Conservation (phyloP, 2,329 filamentous ascomycete genomes). For the Talaromyces funiculosus region DNA sequence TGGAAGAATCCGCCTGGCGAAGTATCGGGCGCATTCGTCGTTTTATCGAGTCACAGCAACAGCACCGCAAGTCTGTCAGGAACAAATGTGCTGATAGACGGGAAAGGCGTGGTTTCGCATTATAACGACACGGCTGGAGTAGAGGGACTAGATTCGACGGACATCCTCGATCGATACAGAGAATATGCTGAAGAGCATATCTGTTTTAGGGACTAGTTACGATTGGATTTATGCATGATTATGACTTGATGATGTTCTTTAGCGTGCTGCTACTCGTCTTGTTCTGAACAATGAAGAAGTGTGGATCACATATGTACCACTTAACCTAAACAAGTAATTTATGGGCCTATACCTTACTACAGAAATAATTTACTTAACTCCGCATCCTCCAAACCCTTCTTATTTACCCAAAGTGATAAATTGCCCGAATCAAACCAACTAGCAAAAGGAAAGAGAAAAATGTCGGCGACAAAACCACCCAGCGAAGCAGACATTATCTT, state of each 20-base stretch:
- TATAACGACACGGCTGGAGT: slow-evolving; percentile 45
- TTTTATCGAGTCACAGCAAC: not conserved
- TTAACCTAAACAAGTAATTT: slow-evolving; percentile 9
- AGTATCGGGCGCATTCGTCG: slow-evolving; percentile 50
- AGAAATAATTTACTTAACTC: not conserved
- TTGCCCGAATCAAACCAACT: not conserved
- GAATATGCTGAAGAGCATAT: slow-evolving; percentile 50
- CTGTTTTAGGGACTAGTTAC: slow-evolving; percentile 28
- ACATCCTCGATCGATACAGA: slow-evolving; percentile 50
- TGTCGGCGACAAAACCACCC: slow-evolving; percentile 25
- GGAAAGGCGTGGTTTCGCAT: slow-evolving; percentile 50
- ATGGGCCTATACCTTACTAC: not conserved
- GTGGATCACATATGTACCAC: not conserved
- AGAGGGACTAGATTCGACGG: slow-evolving; percentile 45
- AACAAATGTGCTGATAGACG: slow-evolving; percentile 45
- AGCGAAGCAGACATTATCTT: slow-evolving; percentile 50
- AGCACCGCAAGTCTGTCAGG: not conserved
- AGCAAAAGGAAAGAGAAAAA: slow-evolving; percentile 7
- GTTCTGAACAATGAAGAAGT: not conserved
- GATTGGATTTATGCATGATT: not conserved
- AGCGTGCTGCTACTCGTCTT: not conserved
- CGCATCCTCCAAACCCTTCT: not conserved
- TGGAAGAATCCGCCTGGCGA: slow-evolving; percentile 47
- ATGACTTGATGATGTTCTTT: slow-evolving; percentile 1
- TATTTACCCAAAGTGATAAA: too few species aligned